phyloP scores from a whole-genome alignment of 1,284 basidiomycete genomes.

The Mycosarcoma maydis region DNA sequence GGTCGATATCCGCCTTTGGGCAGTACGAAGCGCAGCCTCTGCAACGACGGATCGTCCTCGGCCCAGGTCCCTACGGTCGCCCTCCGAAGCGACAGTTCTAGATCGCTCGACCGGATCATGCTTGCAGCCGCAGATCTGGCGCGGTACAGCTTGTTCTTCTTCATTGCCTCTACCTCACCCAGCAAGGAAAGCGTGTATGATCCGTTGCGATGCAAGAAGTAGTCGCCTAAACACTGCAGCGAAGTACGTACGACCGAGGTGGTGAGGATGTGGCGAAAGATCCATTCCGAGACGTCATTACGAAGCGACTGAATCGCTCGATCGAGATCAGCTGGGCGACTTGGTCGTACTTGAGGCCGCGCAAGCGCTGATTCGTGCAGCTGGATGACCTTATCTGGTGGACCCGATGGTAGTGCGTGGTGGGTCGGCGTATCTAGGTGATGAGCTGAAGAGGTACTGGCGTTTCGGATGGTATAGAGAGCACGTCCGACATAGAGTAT shows the following conservation, averaged over 20 bases:
- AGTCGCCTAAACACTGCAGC: constrained; percentile 73
- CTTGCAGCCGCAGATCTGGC: constrained; percentile 75
- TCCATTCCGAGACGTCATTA: constrained; percentile 83
- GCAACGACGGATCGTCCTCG: constrained; percentile 52
- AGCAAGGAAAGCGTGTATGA: constrained; percentile 80
- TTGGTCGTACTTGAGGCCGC: constrained; percentile 15
- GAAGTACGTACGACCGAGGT: constrained; percentile 81
- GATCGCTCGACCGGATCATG: constrained; percentile 44
- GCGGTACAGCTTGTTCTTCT: constrained; percentile 65
- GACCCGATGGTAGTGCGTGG: constrained; percentile 11
- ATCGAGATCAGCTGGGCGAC: constrained; percentile 31
- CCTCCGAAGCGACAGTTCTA: constrained; percentile 48
- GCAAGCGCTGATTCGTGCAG: constrained; percentile 36
- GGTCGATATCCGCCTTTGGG: constrained; percentile 41
- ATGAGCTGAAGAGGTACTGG: constrained; percentile 12
- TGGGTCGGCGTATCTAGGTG: constrained; percentile 4
- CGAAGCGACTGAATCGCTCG: constrained; percentile 72
- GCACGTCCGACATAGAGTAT: constrained; percentile 87
- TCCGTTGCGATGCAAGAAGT: constrained; percentile 84
- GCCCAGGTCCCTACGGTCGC: constrained; percentile 48
- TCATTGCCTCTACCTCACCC: constrained; percentile 77
- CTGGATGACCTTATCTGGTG: constrained; percentile 36
- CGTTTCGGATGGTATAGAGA: constrained; percentile 78
- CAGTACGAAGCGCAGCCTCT: constrained; percentile 35
- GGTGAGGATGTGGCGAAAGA: constrained; percentile 88